Evolutionary conservation across 2,329 filamentous ascomycete species (phyloP).

Genomic region (Ophiocordyceps camponoti-rufipedis): DNA sequence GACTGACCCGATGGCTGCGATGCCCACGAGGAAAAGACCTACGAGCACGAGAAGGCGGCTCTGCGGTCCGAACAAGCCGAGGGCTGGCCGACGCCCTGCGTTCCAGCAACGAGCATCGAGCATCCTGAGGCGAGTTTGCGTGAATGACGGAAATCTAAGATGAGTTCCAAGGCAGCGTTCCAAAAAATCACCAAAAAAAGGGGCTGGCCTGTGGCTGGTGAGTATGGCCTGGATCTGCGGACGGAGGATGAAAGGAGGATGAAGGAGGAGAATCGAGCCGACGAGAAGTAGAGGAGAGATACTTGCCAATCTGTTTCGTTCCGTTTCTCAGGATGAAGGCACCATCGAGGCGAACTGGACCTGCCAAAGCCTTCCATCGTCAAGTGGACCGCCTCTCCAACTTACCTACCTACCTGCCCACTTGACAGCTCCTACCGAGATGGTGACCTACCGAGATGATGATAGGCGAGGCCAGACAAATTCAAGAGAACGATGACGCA

Average conservation of each 20-base stretch:
- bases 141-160: constrained; percentile 3
- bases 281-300: background rate
- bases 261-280: background rate
- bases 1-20: constrained; percentile 3
- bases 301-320: background rate
- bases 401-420: background rate
- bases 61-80: background rate
- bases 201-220: background rate
- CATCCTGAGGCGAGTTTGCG: constrained; percentile 1
- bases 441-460: background rate
- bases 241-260: background rate
- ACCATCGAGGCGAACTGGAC: background rate
- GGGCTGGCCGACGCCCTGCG: background rate
- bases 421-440: background rate
- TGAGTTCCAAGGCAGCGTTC: constrained; percentile 9
- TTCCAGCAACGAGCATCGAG: background rate
- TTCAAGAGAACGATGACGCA: background rate
- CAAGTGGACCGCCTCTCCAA: background rate
- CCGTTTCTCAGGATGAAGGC: background rate
- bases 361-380: too few species aligned
- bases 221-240: background rate
- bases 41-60: background rate
- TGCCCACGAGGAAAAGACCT: constrained; percentile 2
- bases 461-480: background rate
- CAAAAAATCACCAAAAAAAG: constrained; percentile 8